These are phyloP conservation scores for Aspergillaceae sp. DNA, from an alignment of 2,329 filamentous ascomycete genomes.

Conservation along the genomic window DNA sequence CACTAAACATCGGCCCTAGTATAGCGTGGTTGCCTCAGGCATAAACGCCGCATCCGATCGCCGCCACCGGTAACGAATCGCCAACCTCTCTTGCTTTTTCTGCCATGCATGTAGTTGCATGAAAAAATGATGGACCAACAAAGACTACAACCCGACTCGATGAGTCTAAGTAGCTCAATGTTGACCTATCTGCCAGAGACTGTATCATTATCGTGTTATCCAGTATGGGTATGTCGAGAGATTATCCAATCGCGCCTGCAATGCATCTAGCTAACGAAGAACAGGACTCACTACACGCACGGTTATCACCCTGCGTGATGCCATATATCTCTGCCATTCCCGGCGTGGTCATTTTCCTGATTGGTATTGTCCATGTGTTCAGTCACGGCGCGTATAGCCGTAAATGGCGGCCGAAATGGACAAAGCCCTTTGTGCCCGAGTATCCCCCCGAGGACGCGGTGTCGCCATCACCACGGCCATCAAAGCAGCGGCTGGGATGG, in stretches of 20 bases:
- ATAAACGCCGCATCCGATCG: neutral
- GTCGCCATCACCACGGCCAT: conserved; percentile 21
- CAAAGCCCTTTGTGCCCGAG: conserved; percentile 44
- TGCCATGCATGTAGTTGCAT: neutral
- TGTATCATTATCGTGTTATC: conserved; percentile 6
- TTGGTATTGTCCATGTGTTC: conserved; percentile 23
- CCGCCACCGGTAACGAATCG: neutral
- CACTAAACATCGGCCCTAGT: too few species aligned
- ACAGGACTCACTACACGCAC: conserved; percentile 31
- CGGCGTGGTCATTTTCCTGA: conserved; percentile 14
- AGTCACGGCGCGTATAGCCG: conserved; percentile 9
- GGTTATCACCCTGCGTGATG: conserved; percentile 26
- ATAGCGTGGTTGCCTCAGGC: too few species aligned
- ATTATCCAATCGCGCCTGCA: neutral
- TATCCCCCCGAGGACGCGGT: conserved; percentile 18
- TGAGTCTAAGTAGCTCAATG: neutral
- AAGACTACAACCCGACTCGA: neutral
- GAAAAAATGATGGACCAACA: neutral
- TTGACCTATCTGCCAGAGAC: neutral
- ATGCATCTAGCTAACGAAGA: conserved; percentile 5
- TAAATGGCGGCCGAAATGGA: conserved; percentile 41
- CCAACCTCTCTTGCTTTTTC: neutral
- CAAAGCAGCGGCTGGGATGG: conserved; percentile 23
- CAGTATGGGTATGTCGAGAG: conserved; percentile 10
- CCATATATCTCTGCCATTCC: conserved; percentile 26